A percentile compares a stretch with the other conserved stretches of the same genome.
These are phyloP conservation scores for Obba rivulosa DNA, from an alignment of 768 basidiomycete species.

Conservation along the genomic window DNA sequence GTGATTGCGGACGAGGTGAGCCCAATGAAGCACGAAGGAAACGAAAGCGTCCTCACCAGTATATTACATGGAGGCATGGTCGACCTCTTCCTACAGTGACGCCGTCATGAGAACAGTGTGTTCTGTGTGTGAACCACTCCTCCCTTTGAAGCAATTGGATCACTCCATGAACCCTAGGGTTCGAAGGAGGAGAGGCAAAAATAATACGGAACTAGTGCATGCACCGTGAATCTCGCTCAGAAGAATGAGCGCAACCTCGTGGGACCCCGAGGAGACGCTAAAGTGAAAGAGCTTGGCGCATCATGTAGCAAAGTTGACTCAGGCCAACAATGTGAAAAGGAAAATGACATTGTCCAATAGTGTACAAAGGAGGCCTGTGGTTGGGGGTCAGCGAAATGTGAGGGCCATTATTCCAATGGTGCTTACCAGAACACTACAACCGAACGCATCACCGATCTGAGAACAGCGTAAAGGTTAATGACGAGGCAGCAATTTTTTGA, in stretches of 20 bases:
- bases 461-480: constrained; percentile 2
- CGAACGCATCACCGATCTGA: constrained; percentile 35
- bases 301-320: constrained; percentile 2
- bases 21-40: too few relatives aligned
- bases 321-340: constrained; percentile 2
- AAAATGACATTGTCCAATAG: constrained; percentile 28
- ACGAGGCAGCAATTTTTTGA: background rate
- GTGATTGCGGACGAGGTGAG: too few relatives aligned
- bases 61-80: constrained; percentile 1
- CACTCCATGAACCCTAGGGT: constrained; percentile 16
- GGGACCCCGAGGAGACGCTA: constrained; percentile 61
- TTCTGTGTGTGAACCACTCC: constrained; percentile 49
- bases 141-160: constrained; percentile 24
- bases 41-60: constrained; percentile 9
- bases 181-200: constrained; percentile 34
- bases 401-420: constrained; percentile 15
- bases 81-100: background rate
- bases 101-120: constrained; percentile 24
- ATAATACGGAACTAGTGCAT: constrained; percentile 26
- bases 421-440: constrained; percentile 30
- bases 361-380: constrained; percentile 28
- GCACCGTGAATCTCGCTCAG: constrained; percentile 58
- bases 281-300: constrained; percentile 68
- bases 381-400: constrained; percentile 13
- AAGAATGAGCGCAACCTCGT: constrained; percentile 83